phyloP scores from a whole-genome alignment of 129 eudicot species.

The Logfia minima region DNA sequence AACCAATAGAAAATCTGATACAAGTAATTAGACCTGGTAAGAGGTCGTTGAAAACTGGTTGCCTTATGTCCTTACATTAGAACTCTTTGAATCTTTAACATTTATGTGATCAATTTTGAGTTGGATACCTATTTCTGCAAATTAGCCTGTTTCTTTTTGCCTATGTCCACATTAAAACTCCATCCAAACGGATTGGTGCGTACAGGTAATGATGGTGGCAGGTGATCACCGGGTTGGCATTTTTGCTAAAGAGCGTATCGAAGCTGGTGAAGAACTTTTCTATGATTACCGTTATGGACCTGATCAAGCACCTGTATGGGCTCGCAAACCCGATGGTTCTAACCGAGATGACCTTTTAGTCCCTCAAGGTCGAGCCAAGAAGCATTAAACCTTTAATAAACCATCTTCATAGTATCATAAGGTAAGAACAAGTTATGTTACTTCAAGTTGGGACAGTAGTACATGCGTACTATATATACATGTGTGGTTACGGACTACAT shows the following conservation, averaged over 20 bases:
- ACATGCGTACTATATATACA: conserved; percentile 9
- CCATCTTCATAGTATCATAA: conserved; percentile 6
- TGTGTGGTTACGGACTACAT: conserved; percentile 11
- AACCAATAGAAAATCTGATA: background rate
- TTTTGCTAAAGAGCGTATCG: conserved; percentile 82
- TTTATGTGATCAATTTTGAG: too few species aligned
- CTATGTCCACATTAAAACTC: background rate
- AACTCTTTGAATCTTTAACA: too few species aligned
- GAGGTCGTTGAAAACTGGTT: background rate
- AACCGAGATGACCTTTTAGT: conserved; percentile 53
- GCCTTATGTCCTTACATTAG: background rate
- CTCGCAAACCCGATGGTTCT: conserved; percentile 67
- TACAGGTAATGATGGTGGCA: conserved; percentile 88
- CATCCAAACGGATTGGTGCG: conserved; percentile 20
- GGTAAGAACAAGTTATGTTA: conserved; percentile 7
- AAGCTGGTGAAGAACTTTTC: conserved; percentile 85
- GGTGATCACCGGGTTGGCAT: conserved; percentile 99
- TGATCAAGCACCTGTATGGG: conserved; percentile 87
- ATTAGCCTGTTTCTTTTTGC: background rate
- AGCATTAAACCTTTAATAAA: conserved; percentile 54
- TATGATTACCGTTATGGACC: conserved; percentile 95
- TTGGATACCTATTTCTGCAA: too few species aligned
- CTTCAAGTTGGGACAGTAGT: conserved; percentile 9
- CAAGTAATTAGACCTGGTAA: background rate
- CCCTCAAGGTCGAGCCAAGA: conserved; percentile 81